These are phyloP conservation scores for Obelidium mucronatum DNA, from an alignment of 192 early-diverging fungal species.

Conservation along the genomic window DNA sequence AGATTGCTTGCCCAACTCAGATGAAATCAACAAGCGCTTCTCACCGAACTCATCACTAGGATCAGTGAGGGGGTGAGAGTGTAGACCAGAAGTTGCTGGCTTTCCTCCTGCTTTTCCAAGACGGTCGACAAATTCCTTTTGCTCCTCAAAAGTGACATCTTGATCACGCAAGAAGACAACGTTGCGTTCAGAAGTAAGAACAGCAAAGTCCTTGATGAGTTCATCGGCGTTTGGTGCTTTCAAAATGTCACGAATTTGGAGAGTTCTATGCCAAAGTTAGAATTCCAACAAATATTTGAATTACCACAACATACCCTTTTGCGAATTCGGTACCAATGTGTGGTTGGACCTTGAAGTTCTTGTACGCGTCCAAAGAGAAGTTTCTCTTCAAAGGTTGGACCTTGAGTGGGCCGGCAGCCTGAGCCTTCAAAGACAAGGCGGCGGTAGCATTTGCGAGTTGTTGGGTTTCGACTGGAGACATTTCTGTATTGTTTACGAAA, in stretches of 20 bases:
- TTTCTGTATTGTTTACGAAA: too few species aligned
- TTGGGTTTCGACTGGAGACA: too few species aligned
- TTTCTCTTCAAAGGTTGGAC: conserved; percentile 32
- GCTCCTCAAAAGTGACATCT: conserved; percentile 63
- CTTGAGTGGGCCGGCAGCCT: conserved; percentile 20
- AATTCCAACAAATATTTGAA: conserved; percentile 36
- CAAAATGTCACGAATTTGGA: conserved; percentile 34
- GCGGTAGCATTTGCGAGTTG: conserved; percentile 7
- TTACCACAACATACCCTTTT: conserved; percentile 34
- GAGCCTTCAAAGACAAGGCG: background rate
- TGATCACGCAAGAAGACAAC: conserved; percentile 77
- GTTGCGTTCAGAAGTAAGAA: conserved; percentile 69
- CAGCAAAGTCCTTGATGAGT: conserved; percentile 67
- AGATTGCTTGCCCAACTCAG: background rate
- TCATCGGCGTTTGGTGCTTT: conserved; percentile 60
- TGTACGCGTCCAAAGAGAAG: conserved; percentile 49
- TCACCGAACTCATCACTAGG: conserved; percentile 12
- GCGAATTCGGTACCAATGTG: conserved; percentile 73
- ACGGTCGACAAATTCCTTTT: conserved; percentile 52
- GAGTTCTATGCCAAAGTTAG: too few species aligned
- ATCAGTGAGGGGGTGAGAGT: conserved; percentile 26
- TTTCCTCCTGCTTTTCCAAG: conserved; percentile 26
- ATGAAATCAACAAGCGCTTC: conserved; percentile 8
- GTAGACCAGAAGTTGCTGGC: conserved; percentile 26
- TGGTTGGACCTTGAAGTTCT: conserved; percentile 62